Conservation (phyloP, 2,329 filamentous ascomycete genomes). For the Calonectria naviculata region DNA sequence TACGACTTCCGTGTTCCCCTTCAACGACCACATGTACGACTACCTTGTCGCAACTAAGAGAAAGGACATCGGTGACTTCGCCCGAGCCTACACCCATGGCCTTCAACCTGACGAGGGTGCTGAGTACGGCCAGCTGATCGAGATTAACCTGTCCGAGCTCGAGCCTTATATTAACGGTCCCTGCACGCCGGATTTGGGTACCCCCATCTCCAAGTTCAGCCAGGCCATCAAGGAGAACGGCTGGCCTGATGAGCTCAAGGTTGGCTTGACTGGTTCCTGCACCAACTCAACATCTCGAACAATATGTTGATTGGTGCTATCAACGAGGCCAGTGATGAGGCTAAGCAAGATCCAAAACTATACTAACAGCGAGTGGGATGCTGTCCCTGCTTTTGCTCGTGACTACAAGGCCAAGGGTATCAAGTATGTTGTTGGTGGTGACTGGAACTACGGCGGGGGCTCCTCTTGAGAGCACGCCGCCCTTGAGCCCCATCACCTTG, state of each 20-base stretch:
- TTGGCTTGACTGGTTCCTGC: slow-evolving; percentile 96
- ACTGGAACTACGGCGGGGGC: slow-evolving; percentile 99
- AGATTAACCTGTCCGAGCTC: slow-evolving; percentile 88
- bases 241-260: slow-evolving; percentile 92
- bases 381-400: slow-evolving; percentile 92
- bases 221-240: slow-evolving; percentile 83
- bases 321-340: slow-evolving; percentile 95
- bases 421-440: slow-evolving; percentile 96
- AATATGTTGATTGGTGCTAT: slow-evolving; percentile 99
- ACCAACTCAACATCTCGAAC: slow-evolving; percentile 99
- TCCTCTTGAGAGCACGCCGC: slow-evolving; percentile 98
- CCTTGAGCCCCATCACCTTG: slow-evolving; percentile 96
- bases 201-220: slow-evolving; percentile 90
- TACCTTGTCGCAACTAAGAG: slow-evolving; percentile 95
- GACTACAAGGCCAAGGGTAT: slow-evolving; percentile 99
- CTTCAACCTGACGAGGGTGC: slow-evolving; percentile 89
- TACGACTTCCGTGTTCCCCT: slow-evolving; percentile 95
- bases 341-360: slow-evolving; percentile 97
- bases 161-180: slow-evolving; percentile 98
- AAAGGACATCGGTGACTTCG: slow-evolving; percentile 88
- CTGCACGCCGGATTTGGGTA: slow-evolving; percentile 95
- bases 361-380: slow-evolving; percentile 84
- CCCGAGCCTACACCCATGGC: slow-evolving; percentile 84
- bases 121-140: slow-evolving; percentile 90
- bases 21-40: slow-evolving; percentile 98